Percentiles rank a stretch among this genome's conserved stretches.
phyloP scores from a whole-genome alignment of 2,329 filamentous ascomycete genomes.

The Pseudogymnoascus sp. region DNA sequence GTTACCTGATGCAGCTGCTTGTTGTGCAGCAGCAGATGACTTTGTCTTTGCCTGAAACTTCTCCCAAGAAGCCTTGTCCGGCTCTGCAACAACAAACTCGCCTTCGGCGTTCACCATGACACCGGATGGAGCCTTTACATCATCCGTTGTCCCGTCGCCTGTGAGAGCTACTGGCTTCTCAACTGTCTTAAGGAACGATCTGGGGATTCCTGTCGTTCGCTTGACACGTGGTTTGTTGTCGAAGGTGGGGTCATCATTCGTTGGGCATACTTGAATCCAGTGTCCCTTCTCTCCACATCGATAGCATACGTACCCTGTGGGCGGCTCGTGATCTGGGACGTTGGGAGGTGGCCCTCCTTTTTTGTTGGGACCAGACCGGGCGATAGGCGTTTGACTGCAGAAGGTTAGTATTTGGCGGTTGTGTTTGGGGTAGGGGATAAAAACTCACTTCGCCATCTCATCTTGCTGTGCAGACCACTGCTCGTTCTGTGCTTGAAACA shows the following conservation, averaged over 20 bases:
- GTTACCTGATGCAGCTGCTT: slow-evolving; percentile 67
- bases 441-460: slow-evolving; percentile 71
- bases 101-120: slow-evolving; percentile 98
- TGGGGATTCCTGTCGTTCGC: slow-evolving; percentile 91
- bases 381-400: slow-evolving; percentile 53
- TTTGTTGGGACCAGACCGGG: slow-evolving; percentile 56
- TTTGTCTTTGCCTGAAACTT: slow-evolving; percentile 93
- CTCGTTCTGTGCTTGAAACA: slow-evolving; percentile 82
- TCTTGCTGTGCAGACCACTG: slow-evolving; percentile 93
- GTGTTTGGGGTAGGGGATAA: slow-evolving; percentile 31
- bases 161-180: slow-evolving; percentile 76
- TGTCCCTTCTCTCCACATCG: slow-evolving; percentile 97
- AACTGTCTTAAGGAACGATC: slow-evolving; percentile 90
- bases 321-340: slow-evolving; percentile 87
- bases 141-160: slow-evolving; percentile 69
- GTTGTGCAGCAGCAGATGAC: slow-evolving; percentile 73
- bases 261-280: slow-evolving; percentile 97
- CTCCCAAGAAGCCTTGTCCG: slow-evolving; percentile 94
- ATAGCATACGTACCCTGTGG: slow-evolving; percentile 91
- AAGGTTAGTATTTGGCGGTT: slow-evolving; percentile 28
- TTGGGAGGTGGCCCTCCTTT: slow-evolving; percentile 46
- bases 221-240: slow-evolving; percentile 91
- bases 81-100: slow-evolving; percentile 93
- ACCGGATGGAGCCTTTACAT: slow-evolving; percentile 72
- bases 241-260: slow-evolving; percentile 95